A percentile compares a stretch with the other conserved stretches of the same genome.
These are phyloP conservation scores for Lunularia cruciata DNA, from an alignment of 225 moss, liverwort and hornwort species.

Conservation along the genomic window DNA sequence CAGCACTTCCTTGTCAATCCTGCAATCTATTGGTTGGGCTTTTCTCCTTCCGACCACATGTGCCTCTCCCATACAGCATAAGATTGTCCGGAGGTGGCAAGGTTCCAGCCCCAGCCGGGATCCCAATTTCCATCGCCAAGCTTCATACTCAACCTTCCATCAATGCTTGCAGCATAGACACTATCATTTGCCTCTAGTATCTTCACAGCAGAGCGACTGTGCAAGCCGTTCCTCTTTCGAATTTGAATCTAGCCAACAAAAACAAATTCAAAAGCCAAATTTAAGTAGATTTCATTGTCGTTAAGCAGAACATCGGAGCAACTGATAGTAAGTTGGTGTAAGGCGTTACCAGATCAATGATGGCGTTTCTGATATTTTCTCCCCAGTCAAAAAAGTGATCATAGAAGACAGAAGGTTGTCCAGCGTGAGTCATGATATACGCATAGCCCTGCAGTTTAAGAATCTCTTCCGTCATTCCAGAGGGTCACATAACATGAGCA, in stretches of 20 bases:
- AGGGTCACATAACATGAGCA: neutral
- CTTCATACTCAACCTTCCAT: slow-evolving; percentile 84
- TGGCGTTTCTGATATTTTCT: slow-evolving; percentile 48
- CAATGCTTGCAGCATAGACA: slow-evolving; percentile 83
- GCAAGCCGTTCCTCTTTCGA: slow-evolving; percentile 66
- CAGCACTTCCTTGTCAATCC: no score
- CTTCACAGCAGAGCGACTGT: slow-evolving; percentile 71
- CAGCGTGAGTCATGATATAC: slow-evolving; percentile 93
- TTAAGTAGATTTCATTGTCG: neutral
- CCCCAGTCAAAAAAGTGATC: slow-evolving; percentile 97
- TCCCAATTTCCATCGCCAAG: slow-evolving; percentile 86
- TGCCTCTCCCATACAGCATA: slow-evolving; percentile 88
- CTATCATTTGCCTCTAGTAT: slow-evolving; percentile 72
- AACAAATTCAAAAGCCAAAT: neutral
- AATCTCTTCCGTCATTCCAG: neutral
- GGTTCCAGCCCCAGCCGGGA: slow-evolving; percentile 72
- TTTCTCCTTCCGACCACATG: slow-evolving; percentile 13
- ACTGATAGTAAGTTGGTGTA: neutral
- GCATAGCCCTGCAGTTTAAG: slow-evolving; percentile 69
- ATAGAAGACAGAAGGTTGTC: slow-evolving; percentile 91
- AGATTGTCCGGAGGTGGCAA: slow-evolving; percentile 77
- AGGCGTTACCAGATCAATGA: slow-evolving; percentile 62
- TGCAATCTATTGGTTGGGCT: no score
- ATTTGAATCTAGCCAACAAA: slow-evolving; percentile 52
- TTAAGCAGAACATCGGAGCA: neutral